A percentile compares a stretch with the other conserved stretches of the same genome.
Evolutionary conservation across 2,329 filamentous ascomycete species (phyloP).

Genomic region (Colletotrichum lini): DNA sequence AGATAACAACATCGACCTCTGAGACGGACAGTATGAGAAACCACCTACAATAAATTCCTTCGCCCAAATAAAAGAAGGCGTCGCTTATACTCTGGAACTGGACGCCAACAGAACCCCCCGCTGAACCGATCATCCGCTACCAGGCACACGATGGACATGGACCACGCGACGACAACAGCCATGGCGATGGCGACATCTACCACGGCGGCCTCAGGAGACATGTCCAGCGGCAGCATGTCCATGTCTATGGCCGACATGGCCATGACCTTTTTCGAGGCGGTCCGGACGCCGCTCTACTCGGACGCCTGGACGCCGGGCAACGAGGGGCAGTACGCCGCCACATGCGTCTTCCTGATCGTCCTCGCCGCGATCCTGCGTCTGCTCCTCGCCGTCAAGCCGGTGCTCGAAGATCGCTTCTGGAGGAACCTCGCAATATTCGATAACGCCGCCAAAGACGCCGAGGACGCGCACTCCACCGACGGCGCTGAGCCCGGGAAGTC

Average conservation of each 20-base stretch:
- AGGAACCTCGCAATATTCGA: conserved; percentile 22
- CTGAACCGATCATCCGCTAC: no score
- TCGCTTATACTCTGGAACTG: neutral
- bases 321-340: conserved; percentile 83
- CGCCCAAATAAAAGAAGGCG: no score
- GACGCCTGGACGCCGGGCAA: conserved; percentile 79
- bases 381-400: conserved; percentile 81
- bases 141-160: conserved; percentile 36
- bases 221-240: conserved; percentile 34
- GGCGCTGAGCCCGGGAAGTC: conserved; percentile 4
- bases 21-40: no score
- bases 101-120: no score
- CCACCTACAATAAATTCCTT: no score
- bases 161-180: conserved; percentile 22
- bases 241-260: conserved; percentile 53
- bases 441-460: conserved; percentile 8
- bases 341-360: conserved; percentile 90
- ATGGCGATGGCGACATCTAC: conserved; percentile 34
- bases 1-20: no score
- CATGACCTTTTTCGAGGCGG: conserved; percentile 73
- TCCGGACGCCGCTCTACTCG: conserved; percentile 69
- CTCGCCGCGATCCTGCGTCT: conserved; percentile 79
- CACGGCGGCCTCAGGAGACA: conserved; percentile 5
- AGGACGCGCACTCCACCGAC: neutral
- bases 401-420: conserved; percentile 67